Percentiles rank a stretch among this genome's conserved stretches.
Evolutionary conservation across 2,329 filamentous ascomycete species (phyloP).

Genomic region (Penicillium sp.): DNA sequence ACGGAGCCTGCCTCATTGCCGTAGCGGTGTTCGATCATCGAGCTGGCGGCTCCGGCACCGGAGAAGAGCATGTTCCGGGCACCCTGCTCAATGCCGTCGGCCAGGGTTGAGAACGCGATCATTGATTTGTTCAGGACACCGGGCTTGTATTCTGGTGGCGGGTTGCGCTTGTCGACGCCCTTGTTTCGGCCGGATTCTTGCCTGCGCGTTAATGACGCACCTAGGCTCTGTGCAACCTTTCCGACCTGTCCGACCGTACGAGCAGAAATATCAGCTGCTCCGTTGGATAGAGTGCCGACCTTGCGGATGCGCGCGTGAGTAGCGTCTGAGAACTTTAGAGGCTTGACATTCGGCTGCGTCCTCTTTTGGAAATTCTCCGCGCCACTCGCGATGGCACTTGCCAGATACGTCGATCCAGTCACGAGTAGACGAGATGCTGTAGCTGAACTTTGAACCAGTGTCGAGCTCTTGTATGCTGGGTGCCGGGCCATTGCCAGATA

Average conservation of each 20-base stretch:
- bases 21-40: slow-evolving; percentile 85
- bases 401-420: slow-evolving; percentile 75
- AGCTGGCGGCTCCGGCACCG: slow-evolving; percentile 73
- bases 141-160: slow-evolving; percentile 71
- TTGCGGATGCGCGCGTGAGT: slow-evolving; percentile 83
- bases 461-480: slow-evolving; percentile 86
- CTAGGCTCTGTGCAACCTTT: slow-evolving; percentile 84
- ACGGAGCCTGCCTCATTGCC: slow-evolving; percentile 80
- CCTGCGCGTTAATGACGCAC: slow-evolving; percentile 69
- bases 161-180: slow-evolving; percentile 69
- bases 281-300: slow-evolving; percentile 80
- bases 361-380: slow-evolving; percentile 79
- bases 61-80: slow-evolving; percentile 73
- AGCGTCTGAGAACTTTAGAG: slow-evolving; percentile 80
- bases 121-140: slow-evolving; percentile 91
- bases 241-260: slow-evolving; percentile 84
- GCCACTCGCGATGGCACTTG: slow-evolving; percentile 71
- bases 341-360: slow-evolving; percentile 72
- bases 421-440: slow-evolving; percentile 89
- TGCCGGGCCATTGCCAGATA: slow-evolving; percentile 77
- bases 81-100: slow-evolving; percentile 87
- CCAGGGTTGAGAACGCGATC: slow-evolving; percentile 93
- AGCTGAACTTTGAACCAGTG: slow-evolving; percentile 80
- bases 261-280: slow-evolving; percentile 74
- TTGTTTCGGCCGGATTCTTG: slow-evolving; percentile 54